phyloP scores from a whole-genome alignment of 192 early-diverging fungal genomes.

The Podila verticillata region DNA sequence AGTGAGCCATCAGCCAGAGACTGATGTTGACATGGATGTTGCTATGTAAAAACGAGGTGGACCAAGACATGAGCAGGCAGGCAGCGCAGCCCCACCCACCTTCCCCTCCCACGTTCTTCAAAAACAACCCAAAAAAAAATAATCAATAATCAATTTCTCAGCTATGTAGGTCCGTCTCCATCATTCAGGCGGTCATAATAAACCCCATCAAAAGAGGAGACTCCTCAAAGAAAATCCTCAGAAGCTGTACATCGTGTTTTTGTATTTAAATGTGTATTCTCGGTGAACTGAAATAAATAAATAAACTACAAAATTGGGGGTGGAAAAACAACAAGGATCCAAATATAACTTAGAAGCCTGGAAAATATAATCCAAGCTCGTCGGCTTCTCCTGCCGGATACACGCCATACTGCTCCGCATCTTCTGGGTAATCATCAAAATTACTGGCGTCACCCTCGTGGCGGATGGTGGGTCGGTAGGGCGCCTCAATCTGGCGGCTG shows the following conservation, averaged over 20 bases:
- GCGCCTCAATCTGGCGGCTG: constrained; percentile 78
- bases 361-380: constrained; percentile 80
- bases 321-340: too few relatives aligned
- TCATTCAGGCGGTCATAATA: too few relatives aligned
- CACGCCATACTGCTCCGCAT: constrained; percentile 87
- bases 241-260: too few relatives aligned
- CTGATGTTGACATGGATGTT: constrained; percentile 42
- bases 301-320: not conserved
- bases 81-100: too few relatives aligned
- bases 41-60: constrained; percentile 18
- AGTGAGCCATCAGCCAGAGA: constrained; percentile 14
- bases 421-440: constrained; percentile 96
- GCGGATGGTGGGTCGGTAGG: constrained; percentile 84
- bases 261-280: not conserved
- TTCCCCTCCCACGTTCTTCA: too few relatives aligned
- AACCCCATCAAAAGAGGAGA: too few relatives aligned
- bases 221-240: too few relatives aligned
- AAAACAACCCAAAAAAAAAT: too few relatives aligned
- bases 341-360: constrained; percentile 67
- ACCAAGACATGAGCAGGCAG: too few relatives aligned
- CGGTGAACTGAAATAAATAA: not conserved
- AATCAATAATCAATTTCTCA: too few relatives aligned
- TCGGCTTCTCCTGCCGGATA: constrained; percentile 59
- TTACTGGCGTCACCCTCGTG: constrained; percentile 92
- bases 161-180: too few relatives aligned